Percentiles rank a stretch among this genome's conserved stretches.
phyloP scores from a whole-genome alignment of 2,329 filamentous ascomycete genomes.

The Aspergillus candidus region DNA sequence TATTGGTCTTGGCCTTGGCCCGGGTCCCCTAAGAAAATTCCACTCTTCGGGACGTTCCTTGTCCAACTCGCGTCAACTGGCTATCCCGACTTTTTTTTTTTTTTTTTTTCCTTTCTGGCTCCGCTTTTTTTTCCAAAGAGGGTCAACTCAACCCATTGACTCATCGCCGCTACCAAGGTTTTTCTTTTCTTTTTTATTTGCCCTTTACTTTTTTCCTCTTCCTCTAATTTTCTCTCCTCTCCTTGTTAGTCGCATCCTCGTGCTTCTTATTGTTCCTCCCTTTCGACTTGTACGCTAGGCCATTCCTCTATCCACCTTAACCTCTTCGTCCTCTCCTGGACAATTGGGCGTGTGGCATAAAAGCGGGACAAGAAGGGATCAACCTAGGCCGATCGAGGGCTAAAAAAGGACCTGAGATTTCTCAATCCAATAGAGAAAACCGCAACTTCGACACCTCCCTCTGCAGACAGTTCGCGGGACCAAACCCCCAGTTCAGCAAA shows the following conservation, averaged over 20 bases:
- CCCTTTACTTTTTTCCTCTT: conserved; percentile 11
- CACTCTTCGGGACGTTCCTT: conserved; percentile 8
- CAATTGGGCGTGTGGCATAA: conserved; percentile 17
- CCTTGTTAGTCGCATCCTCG: conserved; percentile 4
- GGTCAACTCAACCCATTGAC: conserved; percentile 18
- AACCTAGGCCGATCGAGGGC: conserved; percentile 4
- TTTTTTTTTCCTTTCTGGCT: not conserved
- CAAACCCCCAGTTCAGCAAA: not conserved
- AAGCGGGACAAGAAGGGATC: conserved; percentile 17
- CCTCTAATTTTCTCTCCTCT: conserved; percentile 8
- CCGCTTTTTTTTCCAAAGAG: not conserved
- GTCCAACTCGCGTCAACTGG: not conserved
- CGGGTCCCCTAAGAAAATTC: not conserved
- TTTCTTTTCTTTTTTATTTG: conserved; percentile 6
- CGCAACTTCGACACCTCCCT: conserved; percentile 5
- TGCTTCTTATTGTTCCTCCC: not conserved
- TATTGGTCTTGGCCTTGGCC: no score
- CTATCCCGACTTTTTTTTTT: conserved; percentile 13
- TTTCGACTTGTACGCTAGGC: conserved; percentile 9
- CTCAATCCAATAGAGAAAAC: conserved; percentile 5
- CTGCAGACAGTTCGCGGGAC: conserved; percentile 3
- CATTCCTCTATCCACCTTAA: conserved; percentile 3
- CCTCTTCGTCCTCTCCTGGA: conserved; percentile 12
- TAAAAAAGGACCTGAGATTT: conserved; percentile 4
- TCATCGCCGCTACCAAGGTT: conserved; percentile 18